Evolutionary conservation across 1,284 basidiomycete species (phyloP), one percentile per base, ranked within the genome.

Genomic region (Tilletiopsis washingtonensis): DNA sequence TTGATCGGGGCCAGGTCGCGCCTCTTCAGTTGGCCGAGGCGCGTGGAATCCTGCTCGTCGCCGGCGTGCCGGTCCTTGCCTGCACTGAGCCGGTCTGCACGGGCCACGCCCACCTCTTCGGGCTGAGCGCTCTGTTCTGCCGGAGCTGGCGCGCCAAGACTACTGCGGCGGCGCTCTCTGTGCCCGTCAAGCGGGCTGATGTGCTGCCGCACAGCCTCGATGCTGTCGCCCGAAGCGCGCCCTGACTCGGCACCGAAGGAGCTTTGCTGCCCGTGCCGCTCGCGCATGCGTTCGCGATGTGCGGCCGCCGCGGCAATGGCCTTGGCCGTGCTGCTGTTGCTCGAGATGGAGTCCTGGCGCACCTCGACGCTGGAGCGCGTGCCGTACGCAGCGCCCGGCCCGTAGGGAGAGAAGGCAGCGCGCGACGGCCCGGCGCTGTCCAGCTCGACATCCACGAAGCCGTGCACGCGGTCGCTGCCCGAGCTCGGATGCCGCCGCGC

Each of bases 311-410:
- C 12, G 15, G 26, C 45, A 5, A 36, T n/a, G 6, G 9, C 17
- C 27, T 27, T 24, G 11, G 37, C 34, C 19, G 21, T 36, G 14
- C 6, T 24, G 25, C 38, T 42, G 4, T 38, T 24, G 21, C 37
- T 45, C 5, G 48, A 44, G 19, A 52, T 40, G 5, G 43, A 52
- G 36, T 52, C 50, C 21, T 52, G 32, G 6, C 50, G 34, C 11
- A 52, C 51, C 43, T 52, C 50, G 32, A 52, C 49, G 5, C 27
- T 34, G 43, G 45, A 47, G 17, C 43, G 29, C 2, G 45, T 32
- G 7, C 25, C 36, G 15, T 17, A 11, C n/a, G 29, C 27, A 17
- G 17, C 47, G 9, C 46, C 47, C 6, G 37, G 17, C 15, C 50
- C 50, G 23, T 52, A 52, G 5, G 45, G 37, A 12, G 43, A 47